These are phyloP conservation scores for Barnettozyma californica DNA, from an alignment of 805 yeast genomes.

Conservation along the genomic window DNA sequence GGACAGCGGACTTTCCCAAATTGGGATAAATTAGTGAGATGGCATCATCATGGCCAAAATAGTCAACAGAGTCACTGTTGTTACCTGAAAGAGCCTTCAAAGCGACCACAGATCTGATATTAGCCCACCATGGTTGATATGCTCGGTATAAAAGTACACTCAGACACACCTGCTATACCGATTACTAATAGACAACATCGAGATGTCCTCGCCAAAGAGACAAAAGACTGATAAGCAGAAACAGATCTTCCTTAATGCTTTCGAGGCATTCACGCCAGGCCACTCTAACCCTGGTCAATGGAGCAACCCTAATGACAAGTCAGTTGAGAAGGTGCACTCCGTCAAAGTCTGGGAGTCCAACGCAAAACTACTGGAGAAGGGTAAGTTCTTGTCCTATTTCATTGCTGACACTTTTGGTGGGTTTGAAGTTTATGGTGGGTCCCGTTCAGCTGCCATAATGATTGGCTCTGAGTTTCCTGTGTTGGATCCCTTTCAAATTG, in stretches of 20 bases:
- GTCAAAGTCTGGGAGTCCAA: constrained; percentile 17
- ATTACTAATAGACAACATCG: not conserved
- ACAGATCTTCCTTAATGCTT: constrained; percentile 8
- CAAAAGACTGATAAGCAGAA: constrained; percentile 6
- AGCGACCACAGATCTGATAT: not conserved
- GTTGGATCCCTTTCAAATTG: constrained; percentile 30
- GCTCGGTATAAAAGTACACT: not conserved
- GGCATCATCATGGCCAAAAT: not conserved
- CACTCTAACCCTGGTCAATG: constrained; percentile 20
- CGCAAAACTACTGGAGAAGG: constrained; percentile 32
- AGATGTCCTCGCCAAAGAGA: constrained; percentile 2
- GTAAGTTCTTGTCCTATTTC: constrained; percentile 33
- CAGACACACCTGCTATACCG: no score
- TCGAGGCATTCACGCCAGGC: constrained; percentile 12
- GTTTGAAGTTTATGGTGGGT: constrained; percentile 36
- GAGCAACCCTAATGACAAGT: constrained; percentile 18
- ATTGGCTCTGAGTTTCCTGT: constrained; percentile 28
- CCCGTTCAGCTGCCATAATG: constrained; percentile 30
- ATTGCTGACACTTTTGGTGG: constrained; percentile 32
- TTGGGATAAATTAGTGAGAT: constrained; percentile 10
- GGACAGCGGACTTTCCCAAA: not conserved
- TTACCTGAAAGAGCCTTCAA: no score
- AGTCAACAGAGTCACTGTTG: no score
- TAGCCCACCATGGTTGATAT: no score
- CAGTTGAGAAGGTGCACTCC: constrained; percentile 13